phyloP scores from a whole-genome alignment of 2,329 filamentous ascomycete genomes.

The Chaetothyriales sp. region DNA sequence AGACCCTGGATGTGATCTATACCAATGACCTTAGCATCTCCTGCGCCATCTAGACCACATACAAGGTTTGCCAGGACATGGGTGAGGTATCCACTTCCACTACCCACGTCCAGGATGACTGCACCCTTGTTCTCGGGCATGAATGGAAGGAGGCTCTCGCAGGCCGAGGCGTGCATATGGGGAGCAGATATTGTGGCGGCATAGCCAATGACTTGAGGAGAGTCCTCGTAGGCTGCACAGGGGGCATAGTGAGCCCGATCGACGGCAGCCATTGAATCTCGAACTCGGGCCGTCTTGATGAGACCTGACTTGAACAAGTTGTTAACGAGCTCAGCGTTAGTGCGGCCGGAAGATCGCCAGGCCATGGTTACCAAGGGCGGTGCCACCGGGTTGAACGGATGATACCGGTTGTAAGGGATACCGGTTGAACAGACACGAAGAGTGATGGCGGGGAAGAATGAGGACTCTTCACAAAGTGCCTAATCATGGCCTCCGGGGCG shows the following conservation, averaged over 20 bases:
- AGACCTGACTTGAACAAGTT: constrained; percentile 62
- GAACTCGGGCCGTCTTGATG: constrained; percentile 58
- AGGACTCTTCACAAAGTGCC: not conserved
- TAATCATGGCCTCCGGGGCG: not conserved
- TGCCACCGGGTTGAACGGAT: not conserved
- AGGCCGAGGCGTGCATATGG: constrained; percentile 58
- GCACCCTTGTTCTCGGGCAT: constrained; percentile 37
- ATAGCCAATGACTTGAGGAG: constrained; percentile 55
- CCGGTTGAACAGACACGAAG: not conserved
- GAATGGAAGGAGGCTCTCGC: constrained; percentile 47
- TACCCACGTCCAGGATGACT: constrained; percentile 59
- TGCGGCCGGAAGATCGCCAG: constrained; percentile 67
- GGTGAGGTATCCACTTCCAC: constrained; percentile 70
- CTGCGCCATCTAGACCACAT: constrained; percentile 21
- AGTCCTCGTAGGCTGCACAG: constrained; percentile 55
- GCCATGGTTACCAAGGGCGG: constrained; percentile 50
- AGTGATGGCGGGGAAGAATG: not conserved
- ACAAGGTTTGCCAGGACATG: constrained; percentile 74
- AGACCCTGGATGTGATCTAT: constrained; percentile 60
- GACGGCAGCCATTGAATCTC: constrained; percentile 73
- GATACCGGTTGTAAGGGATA: too few species aligned
- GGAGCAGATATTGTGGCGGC: constrained; percentile 58
- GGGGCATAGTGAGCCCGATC: constrained; percentile 65
- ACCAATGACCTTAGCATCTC: constrained; percentile 48
- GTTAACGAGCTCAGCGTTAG: constrained; percentile 61